These are phyloP conservation scores for Tuber melanosporum DNA, from an alignment of 495 filamentous ascomycete genomes.

Conservation along the genomic window DNA sequence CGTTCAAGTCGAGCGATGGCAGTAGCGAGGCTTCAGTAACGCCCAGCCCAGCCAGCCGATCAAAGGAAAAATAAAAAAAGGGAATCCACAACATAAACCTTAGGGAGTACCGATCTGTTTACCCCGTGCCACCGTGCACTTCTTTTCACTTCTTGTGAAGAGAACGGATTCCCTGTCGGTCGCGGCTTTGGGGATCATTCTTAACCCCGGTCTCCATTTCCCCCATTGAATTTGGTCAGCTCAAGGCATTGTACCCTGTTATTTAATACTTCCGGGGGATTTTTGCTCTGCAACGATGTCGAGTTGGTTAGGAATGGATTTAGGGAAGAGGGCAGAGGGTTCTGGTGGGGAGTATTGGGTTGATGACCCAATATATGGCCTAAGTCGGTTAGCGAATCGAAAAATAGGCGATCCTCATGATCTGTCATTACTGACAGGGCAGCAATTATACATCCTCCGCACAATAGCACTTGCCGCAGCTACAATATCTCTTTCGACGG, in stretches of 20 bases:
- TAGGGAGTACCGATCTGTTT: constrained; percentile 25
- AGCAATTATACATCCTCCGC: constrained; percentile 38
- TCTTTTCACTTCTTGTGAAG: constrained; percentile 19
- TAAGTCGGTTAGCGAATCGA: constrained; percentile 24
- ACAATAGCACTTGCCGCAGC: constrained; percentile 40
- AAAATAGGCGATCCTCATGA: constrained; percentile 16
- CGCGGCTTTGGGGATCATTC: constrained; percentile 6
- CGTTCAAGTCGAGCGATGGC: constrained; percentile 32
- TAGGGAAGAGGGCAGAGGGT: constrained; percentile 22
- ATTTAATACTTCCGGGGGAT: not conserved
- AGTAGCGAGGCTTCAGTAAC: constrained; percentile 37
- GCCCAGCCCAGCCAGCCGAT: constrained; percentile 21
- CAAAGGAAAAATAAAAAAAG: constrained; percentile 14
- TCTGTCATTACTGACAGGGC: constrained; percentile 32
- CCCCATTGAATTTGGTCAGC: constrained; percentile 32
- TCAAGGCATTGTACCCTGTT: constrained; percentile 13
- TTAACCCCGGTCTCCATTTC: constrained; percentile 15
- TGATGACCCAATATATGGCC: constrained; percentile 37
- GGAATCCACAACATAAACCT: constrained; percentile 18
- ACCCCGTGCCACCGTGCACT: constrained; percentile 25
- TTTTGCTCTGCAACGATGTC: constrained; percentile 2
- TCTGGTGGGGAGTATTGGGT: constrained; percentile 28
- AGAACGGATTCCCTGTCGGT: constrained; percentile 22
- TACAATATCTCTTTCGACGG: constrained; percentile 38
- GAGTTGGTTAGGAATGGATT: constrained; percentile 22